phyloP scores from a whole-genome alignment of 495 filamentous ascomycete genomes.

The Penicillium angulare region DNA sequence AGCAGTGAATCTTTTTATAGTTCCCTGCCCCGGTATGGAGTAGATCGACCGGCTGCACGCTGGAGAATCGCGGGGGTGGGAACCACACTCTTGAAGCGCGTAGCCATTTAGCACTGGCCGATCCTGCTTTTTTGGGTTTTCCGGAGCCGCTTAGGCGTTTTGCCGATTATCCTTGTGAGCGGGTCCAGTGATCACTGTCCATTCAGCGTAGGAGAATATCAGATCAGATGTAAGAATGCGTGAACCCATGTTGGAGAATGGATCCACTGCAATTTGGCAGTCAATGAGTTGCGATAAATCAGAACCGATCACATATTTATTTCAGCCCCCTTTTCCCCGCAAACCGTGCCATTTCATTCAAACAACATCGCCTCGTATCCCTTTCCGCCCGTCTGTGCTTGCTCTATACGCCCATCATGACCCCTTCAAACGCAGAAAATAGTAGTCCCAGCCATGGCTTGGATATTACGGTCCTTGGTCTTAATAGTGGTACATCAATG shows the following conservation, averaged over 20 bases:
- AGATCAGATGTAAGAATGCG: background rate
- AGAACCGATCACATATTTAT: no score
- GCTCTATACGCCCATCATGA: background rate
- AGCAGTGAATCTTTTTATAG: background rate
- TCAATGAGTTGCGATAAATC: background rate
- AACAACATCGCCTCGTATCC: background rate
- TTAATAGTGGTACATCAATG: constrained; percentile 17
- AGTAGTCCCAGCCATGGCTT: constrained; percentile 6
- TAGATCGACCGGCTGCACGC: background rate
- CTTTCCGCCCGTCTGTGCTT: background rate
- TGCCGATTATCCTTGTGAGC: constrained; percentile 3
- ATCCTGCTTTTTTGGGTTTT: background rate
- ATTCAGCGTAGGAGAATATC: background rate
- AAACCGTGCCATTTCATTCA: no score
- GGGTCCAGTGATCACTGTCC: background rate
- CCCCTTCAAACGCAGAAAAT: background rate
- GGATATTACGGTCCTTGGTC: constrained; percentile 11
- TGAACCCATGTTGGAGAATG: background rate
- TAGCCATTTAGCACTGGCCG: constrained; percentile 1
- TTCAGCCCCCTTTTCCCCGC: no score
- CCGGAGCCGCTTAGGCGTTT: background rate
- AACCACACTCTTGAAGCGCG: background rate
- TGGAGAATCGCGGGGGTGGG: background rate
- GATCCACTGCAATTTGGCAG: background rate
- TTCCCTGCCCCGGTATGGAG: background rate